Percentiles rank a stretch among this genome's conserved stretches.
phyloP scores from a whole-genome alignment of 148 eudicot genomes.

The Cornus controversa region DNA sequence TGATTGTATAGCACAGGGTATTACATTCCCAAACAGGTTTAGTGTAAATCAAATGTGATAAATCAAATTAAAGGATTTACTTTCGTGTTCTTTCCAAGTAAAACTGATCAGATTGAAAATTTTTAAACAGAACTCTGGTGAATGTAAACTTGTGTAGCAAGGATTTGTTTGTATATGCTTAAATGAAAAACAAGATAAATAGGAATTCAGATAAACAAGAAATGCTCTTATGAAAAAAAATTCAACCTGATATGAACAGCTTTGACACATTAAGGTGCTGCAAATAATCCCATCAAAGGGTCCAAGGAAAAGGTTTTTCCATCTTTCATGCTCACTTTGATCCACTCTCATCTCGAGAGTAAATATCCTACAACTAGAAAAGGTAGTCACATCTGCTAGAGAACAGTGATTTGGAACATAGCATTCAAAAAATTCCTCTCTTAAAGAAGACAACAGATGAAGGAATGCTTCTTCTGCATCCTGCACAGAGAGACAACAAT shows the following conservation, averaged over 20 bases:
- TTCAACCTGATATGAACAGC: conserved; percentile 90
- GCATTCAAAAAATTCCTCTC: conserved; percentile 73
- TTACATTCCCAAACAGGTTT: not conserved
- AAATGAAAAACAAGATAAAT: not conserved
- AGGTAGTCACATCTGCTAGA: conserved; percentile 52
- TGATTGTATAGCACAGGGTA: not conserved
- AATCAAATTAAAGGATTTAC: not conserved
- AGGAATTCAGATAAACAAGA: not conserved
- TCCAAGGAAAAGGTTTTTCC: conserved; percentile 64
- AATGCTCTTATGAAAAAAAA: conserved; percentile 30
- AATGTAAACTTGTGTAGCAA: not conserved
- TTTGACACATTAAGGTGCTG: conserved; percentile 67
- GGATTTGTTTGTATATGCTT: not conserved
- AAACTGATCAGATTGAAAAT: not conserved
- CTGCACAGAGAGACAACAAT: conserved; percentile 36
- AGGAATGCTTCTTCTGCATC: conserved; percentile 96
- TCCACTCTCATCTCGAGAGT: conserved; percentile 25
- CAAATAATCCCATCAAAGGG: conserved; percentile 89
- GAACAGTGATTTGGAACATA: conserved; percentile 47
- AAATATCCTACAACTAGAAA: conserved; percentile 50
- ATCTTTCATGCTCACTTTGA: conserved; percentile 54
- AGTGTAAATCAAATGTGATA: not conserved
- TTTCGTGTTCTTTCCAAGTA: not conserved
- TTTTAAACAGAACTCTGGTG: not conserved
- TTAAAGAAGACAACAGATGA: conserved; percentile 79